These are phyloP conservation scores for Triglochin maritima DNA, from an alignment of 106 monocot species.

Conservation along the genomic window DNA sequence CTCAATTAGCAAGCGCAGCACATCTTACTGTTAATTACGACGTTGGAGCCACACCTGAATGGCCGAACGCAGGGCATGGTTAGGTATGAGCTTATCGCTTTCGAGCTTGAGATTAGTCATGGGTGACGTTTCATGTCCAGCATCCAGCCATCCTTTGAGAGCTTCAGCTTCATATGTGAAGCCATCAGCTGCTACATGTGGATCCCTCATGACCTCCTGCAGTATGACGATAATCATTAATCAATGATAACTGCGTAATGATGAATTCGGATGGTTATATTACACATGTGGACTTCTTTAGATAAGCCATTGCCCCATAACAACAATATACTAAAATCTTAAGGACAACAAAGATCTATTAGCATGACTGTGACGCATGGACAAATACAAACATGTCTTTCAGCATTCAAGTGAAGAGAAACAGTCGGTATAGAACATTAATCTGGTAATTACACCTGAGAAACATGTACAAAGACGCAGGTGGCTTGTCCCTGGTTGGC, in stretches of 20 bases:
- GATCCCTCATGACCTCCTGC: conserved; percentile 69
- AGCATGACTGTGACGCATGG: too few species aligned
- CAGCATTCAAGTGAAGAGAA: too few species aligned
- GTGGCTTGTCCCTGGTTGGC: too few species aligned
- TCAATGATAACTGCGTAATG: background rate
- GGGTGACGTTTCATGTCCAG: conserved; percentile 54
- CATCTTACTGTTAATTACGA: background rate
- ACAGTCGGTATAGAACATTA: too few species aligned
- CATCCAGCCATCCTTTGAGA: conserved; percentile 43
- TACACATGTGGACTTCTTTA: too few species aligned
- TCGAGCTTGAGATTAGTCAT: conserved; percentile 58
- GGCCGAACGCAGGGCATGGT: conserved; percentile 42
- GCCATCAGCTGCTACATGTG: conserved; percentile 59
- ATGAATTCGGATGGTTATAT: too few species aligned
- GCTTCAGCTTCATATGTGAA: conserved; percentile 64
- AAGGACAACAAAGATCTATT: too few species aligned
- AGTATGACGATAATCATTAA: background rate
- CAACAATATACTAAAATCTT: too few species aligned
- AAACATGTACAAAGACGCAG: too few species aligned
- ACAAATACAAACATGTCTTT: too few species aligned
- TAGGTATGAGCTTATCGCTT: conserved; percentile 28
- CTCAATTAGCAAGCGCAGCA: background rate
- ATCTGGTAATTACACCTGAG: too few species aligned
- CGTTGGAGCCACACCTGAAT: conserved; percentile 46
- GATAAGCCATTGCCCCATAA: too few species aligned